These are phyloP conservation scores for Epichloe brachyelytri DNA, from an alignment of 2,329 filamentous ascomycete genomes.

Conservation along the genomic window DNA sequence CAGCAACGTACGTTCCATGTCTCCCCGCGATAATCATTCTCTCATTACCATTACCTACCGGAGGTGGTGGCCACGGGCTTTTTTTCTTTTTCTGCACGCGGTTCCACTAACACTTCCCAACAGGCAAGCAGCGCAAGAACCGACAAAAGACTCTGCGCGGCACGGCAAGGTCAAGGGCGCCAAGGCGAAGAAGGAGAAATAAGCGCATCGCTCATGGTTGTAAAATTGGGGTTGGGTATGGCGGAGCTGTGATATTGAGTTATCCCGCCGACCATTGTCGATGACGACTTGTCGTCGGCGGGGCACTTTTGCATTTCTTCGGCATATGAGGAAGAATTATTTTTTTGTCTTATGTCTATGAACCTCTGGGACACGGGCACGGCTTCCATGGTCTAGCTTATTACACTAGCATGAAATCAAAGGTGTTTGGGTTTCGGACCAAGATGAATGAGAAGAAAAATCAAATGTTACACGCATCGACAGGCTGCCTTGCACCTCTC, in stretches of 20 bases:
- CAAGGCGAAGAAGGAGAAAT: constrained; percentile 89
- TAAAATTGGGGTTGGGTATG: constrained; percentile 19
- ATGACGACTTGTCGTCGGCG: constrained; percentile 3
- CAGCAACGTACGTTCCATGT: constrained; percentile 79
- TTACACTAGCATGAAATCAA: constrained; percentile 31
- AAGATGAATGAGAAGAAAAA: constrained; percentile 7
- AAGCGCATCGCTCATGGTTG: constrained; percentile 32
- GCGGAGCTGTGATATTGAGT: constrained; percentile 16
- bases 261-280: constrained; percentile 11
- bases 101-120: constrained; percentile 17
- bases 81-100: background rate
- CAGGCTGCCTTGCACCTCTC: too few species aligned
- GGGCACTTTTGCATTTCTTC: constrained; percentile 14
- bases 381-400: constrained; percentile 19
- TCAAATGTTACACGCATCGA: background rate
- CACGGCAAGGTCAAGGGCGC: constrained; percentile 94
- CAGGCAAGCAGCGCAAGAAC: constrained; percentile 99
- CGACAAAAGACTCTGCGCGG: constrained; percentile 96
- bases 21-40: background rate
- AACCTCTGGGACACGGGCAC: constrained; percentile 14
- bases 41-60: background rate
- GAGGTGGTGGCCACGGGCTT: background rate
- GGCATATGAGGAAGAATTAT: constrained; percentile 2
- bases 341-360: constrained; percentile 11
- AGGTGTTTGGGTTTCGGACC: constrained; percentile 29